These are phyloP conservation scores for Ascosphaera apis DNA, from an alignment of 2,329 filamentous ascomycete species.

Conservation along the genomic window DNA sequence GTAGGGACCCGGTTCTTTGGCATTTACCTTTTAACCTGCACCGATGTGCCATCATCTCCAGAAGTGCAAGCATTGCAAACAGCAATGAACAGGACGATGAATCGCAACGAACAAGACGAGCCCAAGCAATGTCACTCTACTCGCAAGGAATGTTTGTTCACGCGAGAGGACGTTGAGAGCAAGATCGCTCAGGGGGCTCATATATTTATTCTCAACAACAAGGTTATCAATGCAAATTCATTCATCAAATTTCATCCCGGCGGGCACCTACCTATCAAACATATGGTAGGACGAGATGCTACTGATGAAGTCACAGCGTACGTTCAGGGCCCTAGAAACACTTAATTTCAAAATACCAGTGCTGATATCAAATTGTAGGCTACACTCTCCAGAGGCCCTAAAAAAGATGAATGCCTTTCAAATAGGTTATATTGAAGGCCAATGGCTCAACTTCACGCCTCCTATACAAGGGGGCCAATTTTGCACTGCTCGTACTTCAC, in stretches of 20 bases:
- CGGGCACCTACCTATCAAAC: slow-evolving; percentile 69
- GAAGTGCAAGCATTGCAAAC: too few species aligned
- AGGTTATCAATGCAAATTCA: slow-evolving; percentile 66
- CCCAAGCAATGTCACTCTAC: too few species aligned
- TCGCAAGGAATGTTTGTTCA: slow-evolving; percentile 28
- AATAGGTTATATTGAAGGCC: slow-evolving; percentile 58
- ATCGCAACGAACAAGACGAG: too few species aligned
- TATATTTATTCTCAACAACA: slow-evolving; percentile 58
- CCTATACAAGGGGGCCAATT: slow-evolving; percentile 80
- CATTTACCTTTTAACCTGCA: too few species aligned
- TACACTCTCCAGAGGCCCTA: slow-evolving; percentile 61
- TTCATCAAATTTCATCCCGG: slow-evolving; percentile 85
- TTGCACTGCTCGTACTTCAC: too few species aligned
- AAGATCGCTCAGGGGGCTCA: slow-evolving; percentile 61
- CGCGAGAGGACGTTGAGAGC: slow-evolving; percentile 47
- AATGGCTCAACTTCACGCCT: slow-evolving; percentile 71
- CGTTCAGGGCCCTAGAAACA: background rate
- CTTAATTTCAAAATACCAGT: slow-evolving; percentile 5
- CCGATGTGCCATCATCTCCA: too few species aligned
- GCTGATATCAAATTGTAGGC: slow-evolving; percentile 23
- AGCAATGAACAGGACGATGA: too few species aligned
- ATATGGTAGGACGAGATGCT: slow-evolving; percentile 85
- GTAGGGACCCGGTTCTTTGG: too few species aligned
- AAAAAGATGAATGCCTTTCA: slow-evolving; percentile 58
- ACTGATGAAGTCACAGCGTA: slow-evolving; percentile 88